These are phyloP conservation scores for Cochlearia excelsa DNA, from an alignment of 345 rosid genomes.

Conservation along the genomic window DNA sequence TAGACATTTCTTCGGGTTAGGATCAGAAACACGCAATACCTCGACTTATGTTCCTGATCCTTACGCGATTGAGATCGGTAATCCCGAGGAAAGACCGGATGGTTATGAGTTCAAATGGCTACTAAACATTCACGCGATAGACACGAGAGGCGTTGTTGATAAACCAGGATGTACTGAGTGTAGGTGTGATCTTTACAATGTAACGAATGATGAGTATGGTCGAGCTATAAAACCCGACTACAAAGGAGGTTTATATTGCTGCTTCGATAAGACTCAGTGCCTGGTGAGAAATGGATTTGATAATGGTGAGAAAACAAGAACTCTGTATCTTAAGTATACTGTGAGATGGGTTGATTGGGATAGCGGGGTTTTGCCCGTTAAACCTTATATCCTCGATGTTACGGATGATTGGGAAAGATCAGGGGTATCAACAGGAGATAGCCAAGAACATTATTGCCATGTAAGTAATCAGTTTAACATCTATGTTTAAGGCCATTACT, in stretches of 20 bases:
- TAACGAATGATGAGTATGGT: slow-evolving; percentile 53
- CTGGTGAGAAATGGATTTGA: slow-evolving; percentile 52
- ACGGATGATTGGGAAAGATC: slow-evolving; percentile 58
- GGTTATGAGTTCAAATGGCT: slow-evolving; percentile 74
- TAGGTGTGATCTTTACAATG: slow-evolving; percentile 64
- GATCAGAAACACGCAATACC: slow-evolving; percentile 80
- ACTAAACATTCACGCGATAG: slow-evolving; percentile 83
- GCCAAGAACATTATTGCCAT: slow-evolving; percentile 54
- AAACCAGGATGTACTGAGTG: slow-evolving; percentile 79
- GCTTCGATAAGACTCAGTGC: slow-evolving; percentile 69
- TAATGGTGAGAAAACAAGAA: slow-evolving; percentile 42
- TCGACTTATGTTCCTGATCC: slow-evolving; percentile 71
- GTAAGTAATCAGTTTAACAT: slow-evolving; percentile 34
- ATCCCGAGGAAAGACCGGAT: slow-evolving; percentile 55
- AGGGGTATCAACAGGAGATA: slow-evolving; percentile 38
- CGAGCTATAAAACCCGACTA: slow-evolving; percentile 52
- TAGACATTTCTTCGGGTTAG: slow-evolving; percentile 67
- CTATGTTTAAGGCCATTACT: background rate
- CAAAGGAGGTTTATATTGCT: slow-evolving; percentile 66
- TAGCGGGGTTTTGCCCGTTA: slow-evolving; percentile 52
- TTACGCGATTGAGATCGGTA: slow-evolving; percentile 71
- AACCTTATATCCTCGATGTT: slow-evolving; percentile 67
- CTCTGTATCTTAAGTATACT: slow-evolving; percentile 58
- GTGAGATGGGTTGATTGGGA: slow-evolving; percentile 78
- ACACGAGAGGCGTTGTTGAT: slow-evolving; percentile 74